Conservation (phyloP, 805 yeast species). For the Wickerhamomyces alni region DNA sequence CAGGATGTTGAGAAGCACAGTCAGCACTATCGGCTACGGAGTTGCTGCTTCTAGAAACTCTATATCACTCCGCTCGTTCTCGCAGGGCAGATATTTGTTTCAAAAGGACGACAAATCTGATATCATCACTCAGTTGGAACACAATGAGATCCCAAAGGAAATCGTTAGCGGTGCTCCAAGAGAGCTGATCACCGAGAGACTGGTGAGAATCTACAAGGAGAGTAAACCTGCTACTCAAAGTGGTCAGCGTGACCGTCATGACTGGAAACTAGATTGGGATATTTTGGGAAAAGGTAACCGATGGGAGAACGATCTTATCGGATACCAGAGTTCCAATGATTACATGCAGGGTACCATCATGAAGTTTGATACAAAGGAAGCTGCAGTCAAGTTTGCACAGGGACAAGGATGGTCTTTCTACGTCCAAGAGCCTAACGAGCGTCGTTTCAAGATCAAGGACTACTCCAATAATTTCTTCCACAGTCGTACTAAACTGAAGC, state of each 20-base stretch:
- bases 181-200: constrained; percentile 53
- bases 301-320: constrained; percentile 88
- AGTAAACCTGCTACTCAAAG: constrained; percentile 80
- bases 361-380: constrained; percentile 68
- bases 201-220: constrained; percentile 72
- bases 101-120: constrained; percentile 2
- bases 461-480: constrained; percentile 70
- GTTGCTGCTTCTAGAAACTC: neutral
- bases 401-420: constrained; percentile 85
- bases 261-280: constrained; percentile 86
- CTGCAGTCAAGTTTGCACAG: constrained; percentile 73
- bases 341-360: constrained; percentile 58
- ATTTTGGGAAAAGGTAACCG: constrained; percentile 67
- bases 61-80: neutral
- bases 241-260: constrained; percentile 40
- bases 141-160: constrained; percentile 42
- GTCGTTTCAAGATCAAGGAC: constrained; percentile 68
- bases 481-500: constrained; percentile 65
- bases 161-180: constrained; percentile 72
- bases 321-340: constrained; percentile 75
- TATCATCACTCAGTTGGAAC: constrained; percentile 17
- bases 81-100: neutral
- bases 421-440: constrained; percentile 73
- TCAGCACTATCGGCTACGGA: neutral
- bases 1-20: neutral